phyloP scores from a whole-genome alignment of 768 basidiomycete genomes.

The Rubroboletus satanas region DNA sequence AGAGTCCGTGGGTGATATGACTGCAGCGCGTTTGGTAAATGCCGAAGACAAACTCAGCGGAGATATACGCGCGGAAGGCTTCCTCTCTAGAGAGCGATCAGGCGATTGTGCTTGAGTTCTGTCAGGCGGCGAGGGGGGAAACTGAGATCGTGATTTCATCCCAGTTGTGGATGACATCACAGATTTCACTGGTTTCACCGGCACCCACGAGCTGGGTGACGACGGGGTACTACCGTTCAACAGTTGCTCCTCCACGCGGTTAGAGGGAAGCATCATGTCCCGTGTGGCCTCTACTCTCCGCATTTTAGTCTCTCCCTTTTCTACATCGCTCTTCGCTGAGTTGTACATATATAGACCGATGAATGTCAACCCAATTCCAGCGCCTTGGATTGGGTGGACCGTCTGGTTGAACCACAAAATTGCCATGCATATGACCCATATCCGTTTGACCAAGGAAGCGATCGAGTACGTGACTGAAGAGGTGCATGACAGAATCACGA shows the following conservation, averaged over 20 bases:
- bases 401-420: slow-evolving; percentile 94
- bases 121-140: slow-evolving; percentile 2
- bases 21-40: slow-evolving; percentile 23
- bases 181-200: not conserved
- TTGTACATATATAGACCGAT: slow-evolving; percentile 95
- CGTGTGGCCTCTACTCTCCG: slow-evolving; percentile 69
- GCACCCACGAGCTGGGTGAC: slow-evolving; percentile 4
- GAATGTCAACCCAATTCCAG: slow-evolving; percentile 91
- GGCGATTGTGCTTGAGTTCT: not conserved
- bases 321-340: slow-evolving; percentile 87
- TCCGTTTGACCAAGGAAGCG: slow-evolving; percentile 95
- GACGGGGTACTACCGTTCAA: slow-evolving; percentile 39
- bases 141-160: slow-evolving; percentile 20
- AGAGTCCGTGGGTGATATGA: slow-evolving; percentile 34
- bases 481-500: slow-evolving; percentile 91
- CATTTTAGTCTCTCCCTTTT: slow-evolving; percentile 87
- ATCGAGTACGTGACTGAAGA: slow-evolving; percentile 99
- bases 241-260: slow-evolving; percentile 55
- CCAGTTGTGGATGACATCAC: slow-evolving; percentile 24
- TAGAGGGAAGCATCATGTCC: slow-evolving; percentile 65
- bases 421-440: slow-evolving; percentile 96
- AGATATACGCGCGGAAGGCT: slow-evolving; percentile 11
- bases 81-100: slow-evolving; percentile 16
- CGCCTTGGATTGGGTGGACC: slow-evolving; percentile 77
- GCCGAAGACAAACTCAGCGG: slow-evolving; percentile 18